Evolutionary conservation across 2,329 filamentous ascomycete genomes (phyloP).

Genomic region (Aureobasidium pullulans): DNA sequence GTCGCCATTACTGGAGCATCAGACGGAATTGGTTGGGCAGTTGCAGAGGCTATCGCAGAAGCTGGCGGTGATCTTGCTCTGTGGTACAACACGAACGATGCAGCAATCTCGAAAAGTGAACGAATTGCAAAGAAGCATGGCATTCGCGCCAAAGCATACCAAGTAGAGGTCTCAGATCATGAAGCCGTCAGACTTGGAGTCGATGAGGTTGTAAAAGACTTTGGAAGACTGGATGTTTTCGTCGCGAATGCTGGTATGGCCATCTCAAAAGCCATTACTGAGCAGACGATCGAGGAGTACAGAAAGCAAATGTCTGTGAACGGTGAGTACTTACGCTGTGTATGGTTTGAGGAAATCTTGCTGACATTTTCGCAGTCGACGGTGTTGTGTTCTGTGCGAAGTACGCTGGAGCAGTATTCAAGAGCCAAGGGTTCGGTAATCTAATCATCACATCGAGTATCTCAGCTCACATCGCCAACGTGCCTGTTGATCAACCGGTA

Average conservation of each 20-base stretch:
- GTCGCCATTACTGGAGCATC: conserved; percentile 42
- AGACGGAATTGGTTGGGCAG: conserved; percentile 41
- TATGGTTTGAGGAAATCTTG: too few species aligned
- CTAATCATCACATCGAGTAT: conserved; percentile 41
- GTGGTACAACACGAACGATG: conserved; percentile 27
- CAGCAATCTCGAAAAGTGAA: conserved; percentile 14
- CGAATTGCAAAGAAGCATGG: conserved; percentile 16
- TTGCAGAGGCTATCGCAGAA: conserved; percentile 31
- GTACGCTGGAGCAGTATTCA: conserved; percentile 35
- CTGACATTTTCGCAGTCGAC: conserved; percentile 19
- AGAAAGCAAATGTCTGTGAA: conserved; percentile 48
- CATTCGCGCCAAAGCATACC: conserved; percentile 16
- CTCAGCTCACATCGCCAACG: conserved; percentile 29
- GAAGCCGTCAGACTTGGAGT: conserved; percentile 27
- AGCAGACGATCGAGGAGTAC: conserved; percentile 48
- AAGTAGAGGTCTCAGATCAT: conserved; percentile 21
- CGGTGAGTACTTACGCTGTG: conserved; percentile 34
- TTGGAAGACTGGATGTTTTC: conserved; percentile 37
- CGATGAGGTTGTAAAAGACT: conserved; percentile 30
- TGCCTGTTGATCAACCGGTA: conserved; percentile 47
- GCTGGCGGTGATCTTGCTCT: conserved; percentile 31
- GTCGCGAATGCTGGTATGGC: conserved; percentile 43
- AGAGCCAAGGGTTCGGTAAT: conserved; percentile 39
- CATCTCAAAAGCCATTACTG: conserved; percentile 49
- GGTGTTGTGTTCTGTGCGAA: conserved; percentile 37